A percentile compares a stretch with the other conserved stretches of the same genome.
phyloP scores from a whole-genome alignment of 345 rosid genomes.

The Nasturtium officinale region DNA sequence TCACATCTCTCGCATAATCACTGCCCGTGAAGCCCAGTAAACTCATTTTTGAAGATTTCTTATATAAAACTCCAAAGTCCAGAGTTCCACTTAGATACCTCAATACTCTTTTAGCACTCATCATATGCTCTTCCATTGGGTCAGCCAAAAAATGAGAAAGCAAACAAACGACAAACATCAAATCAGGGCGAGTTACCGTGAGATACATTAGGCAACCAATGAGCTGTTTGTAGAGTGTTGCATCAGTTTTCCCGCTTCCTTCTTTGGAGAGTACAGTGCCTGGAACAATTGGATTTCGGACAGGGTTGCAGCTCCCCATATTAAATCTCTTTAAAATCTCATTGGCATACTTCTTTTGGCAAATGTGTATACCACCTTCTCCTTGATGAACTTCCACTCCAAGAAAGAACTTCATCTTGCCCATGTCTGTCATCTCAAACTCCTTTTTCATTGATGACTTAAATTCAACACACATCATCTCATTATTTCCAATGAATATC shows the following conservation, averaged over 20 bases:
- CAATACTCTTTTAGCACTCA: background rate
- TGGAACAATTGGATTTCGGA: background rate
- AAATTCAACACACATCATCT: accelerated
- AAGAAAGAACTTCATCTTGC: background rate
- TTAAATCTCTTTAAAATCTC: background rate
- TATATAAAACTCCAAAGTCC: background rate
- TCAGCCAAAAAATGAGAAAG: background rate
- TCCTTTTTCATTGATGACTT: background rate
- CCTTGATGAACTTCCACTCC: background rate
- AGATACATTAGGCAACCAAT: background rate
- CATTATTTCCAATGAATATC: background rate
- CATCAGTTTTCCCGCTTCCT: background rate
- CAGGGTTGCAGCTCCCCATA: background rate
- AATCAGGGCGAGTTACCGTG: background rate
- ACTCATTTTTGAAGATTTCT: accelerated
- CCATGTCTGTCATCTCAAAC: background rate
- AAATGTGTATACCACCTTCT: accelerated
- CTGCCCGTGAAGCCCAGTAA: background rate
- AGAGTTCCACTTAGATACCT: background rate
- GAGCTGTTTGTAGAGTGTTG: background rate
- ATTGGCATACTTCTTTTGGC: background rate
- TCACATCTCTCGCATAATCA: background rate
- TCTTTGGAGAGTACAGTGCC: background rate
- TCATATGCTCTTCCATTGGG: background rate
- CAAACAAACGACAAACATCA: background rate